Evolutionary conservation across 345 rosid species (phyloP).

Genomic region (Firmiana major): DNA sequence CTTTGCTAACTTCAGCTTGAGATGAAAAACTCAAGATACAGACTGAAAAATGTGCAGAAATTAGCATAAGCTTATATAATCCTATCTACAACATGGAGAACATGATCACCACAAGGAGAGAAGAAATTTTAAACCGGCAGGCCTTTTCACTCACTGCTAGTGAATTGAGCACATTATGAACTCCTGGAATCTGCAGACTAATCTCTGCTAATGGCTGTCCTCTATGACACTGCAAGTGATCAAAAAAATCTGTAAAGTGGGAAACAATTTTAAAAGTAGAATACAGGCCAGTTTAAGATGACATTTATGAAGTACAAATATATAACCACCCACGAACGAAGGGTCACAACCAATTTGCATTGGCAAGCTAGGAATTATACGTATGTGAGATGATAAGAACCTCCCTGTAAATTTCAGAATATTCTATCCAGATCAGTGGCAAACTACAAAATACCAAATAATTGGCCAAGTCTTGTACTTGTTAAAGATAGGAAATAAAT

Average conservation of each 20-base stretch:
- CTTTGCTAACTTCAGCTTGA: background rate
- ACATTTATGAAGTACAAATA: background rate
- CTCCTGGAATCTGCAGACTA: conserved; percentile 30
- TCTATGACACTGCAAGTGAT: conserved; percentile 23
- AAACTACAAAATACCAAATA: background rate
- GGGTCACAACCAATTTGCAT: background rate
- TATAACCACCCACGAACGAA: background rate
- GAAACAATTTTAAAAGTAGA: background rate
- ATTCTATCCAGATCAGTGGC: background rate
- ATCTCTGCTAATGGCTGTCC: conserved; percentile 30
- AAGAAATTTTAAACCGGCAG: background rate
- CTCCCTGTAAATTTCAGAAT: background rate
- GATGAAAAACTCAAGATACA: background rate
- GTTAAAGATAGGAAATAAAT: background rate
- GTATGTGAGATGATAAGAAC: background rate
- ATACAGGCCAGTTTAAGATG: background rate
- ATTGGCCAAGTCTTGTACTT: background rate
- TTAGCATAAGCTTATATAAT: background rate
- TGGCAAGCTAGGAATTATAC: background rate
- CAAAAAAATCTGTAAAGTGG: background rate
- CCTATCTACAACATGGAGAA: background rate
- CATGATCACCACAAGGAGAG: background rate
- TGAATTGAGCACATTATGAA: conserved; percentile 35
- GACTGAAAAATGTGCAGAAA: background rate
- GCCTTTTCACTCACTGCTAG: conserved; percentile 24